Percentiles rank a stretch among this genome's conserved stretches.
Conservation (phyloP, 495 filamentous ascomycete species). For the Xylaria venustula region DNA sequence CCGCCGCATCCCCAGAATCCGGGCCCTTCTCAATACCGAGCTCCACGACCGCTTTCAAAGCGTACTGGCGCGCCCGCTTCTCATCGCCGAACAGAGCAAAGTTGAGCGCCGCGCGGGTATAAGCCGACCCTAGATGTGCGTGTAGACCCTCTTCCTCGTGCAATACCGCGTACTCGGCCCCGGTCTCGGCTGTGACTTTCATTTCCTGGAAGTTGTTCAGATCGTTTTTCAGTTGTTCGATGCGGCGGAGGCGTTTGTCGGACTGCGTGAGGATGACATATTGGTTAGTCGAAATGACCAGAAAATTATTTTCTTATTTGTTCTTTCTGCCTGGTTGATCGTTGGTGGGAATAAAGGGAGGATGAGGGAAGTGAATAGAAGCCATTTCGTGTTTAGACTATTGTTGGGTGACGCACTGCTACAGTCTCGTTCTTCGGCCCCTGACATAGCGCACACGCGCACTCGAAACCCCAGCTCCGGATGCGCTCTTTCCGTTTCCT, state of each 20-base stretch:
- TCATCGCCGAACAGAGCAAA: slow-evolving; percentile 41
- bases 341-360: too few species aligned
- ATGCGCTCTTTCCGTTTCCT: slow-evolving; percentile 35
- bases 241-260: slow-evolving; percentile 34
- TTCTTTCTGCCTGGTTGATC: too few species aligned
- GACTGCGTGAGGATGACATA: slow-evolving; percentile 21
- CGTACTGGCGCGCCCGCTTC: slow-evolving; percentile 33
- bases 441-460: slow-evolving; percentile 37
- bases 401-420: neutral
- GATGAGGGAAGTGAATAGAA: too few species aligned
- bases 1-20: slow-evolving; percentile 23
- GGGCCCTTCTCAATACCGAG: slow-evolving; percentile 36
- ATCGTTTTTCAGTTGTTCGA: slow-evolving; percentile 32
- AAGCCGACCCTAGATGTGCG: slow-evolving; percentile 35
- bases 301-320: too few species aligned
- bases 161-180: slow-evolving; percentile 29
- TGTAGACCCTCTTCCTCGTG: slow-evolving; percentile 37
- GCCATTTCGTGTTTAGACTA: neutral
- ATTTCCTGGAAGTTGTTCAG: slow-evolving; percentile 32
- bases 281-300: too few species aligned
- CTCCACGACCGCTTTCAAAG: slow-evolving; percentile 30
- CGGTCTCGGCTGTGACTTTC: slow-evolving; percentile 33
- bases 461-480: slow-evolving; percentile 39
- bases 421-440: slow-evolving; percentile 11
- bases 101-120: slow-evolving; percentile 43